Evolutionary conservation across 192 early-diverging fungal genomes (phyloP), one percentile per base, ranked within the genome.

Genomic region (Entophlyctis luteolus): DNA sequence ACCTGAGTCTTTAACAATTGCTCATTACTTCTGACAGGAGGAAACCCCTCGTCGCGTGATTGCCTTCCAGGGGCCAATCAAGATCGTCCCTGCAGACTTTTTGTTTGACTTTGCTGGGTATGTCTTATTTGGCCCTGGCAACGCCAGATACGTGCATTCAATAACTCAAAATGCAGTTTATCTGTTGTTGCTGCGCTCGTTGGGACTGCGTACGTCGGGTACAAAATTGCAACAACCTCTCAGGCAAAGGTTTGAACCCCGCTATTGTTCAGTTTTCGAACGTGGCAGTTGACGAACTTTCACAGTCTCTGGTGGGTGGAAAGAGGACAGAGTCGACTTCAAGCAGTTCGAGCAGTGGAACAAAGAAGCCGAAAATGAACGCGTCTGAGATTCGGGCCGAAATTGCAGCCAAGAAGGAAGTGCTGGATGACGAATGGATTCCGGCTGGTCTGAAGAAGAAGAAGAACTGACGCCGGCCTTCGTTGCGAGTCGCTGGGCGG

Each of bases 391-490:
- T 65, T n/a, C 59, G 53, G n/a, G 70, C 42, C 23, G 52, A 71
- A 38, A 47, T 65, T 42, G 70, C 28, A 14, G 53, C 48, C 34
- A 71, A 71, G 53, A 63, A 71, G 70, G 62, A 71, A 12, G 52
- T 46, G 5, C 39, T 71, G 55, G 59, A 62, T 48, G 70, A 71
- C 12, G 70, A 71, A 31, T 71, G 70, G 70, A 71, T 71, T 55
- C 70, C 70, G 32, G 70, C 42, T 25, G 46, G 62, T 37, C 33
- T 70, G 47, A 70, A 70, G 48, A 70, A 70, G 48, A 57, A 70
- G 58, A 55, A 67, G 65, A 48, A 62, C 14, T 59, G 39, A 42
- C n/a, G n/a, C n/a, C n/a, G n/a, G n/a, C n/a, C n/a, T n/a, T n/a
- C n/a, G n/a, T n/a, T n/a, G n/a, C n/a, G n/a, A n/a, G n/a, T n/a